A percentile compares a stretch with the other conserved stretches of the same genome.
These are phyloP conservation scores for Yarrowia porcina DNA, from an alignment of 805 yeast species.

Conservation along the genomic window DNA sequence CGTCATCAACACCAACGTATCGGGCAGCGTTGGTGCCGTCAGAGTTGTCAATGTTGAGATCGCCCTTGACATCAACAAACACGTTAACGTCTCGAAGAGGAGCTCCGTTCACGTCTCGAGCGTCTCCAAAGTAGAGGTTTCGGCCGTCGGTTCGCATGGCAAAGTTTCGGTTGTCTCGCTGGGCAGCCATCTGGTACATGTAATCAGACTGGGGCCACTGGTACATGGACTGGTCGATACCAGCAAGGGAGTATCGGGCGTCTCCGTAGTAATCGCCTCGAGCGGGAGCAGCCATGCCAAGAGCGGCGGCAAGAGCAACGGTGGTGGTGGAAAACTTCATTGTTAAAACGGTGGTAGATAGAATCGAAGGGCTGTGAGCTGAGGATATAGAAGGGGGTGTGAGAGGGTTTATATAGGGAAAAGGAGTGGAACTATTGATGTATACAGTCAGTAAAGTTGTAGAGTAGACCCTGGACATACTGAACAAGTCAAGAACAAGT, in stretches of 20 bases:
- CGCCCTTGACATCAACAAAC: neutral
- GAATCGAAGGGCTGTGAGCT: neutral
- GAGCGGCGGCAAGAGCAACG: neutral
- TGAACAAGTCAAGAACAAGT: too few relatives aligned
- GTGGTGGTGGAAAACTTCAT: conserved; percentile 4
- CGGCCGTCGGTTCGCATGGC: conserved; percentile 9
- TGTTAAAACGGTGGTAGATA: neutral
- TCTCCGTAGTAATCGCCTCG: neutral
- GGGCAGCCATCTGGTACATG: conserved; percentile 5
- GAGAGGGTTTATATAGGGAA: neutral
- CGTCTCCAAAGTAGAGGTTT: conserved; percentile 8
- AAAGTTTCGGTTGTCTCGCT: conserved; percentile 6
- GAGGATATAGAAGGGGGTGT: neutral
- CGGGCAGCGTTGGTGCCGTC: neutral
- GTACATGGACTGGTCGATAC: neutral
- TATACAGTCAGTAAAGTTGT: too few relatives aligned
- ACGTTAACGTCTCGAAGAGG: conserved; percentile 1
- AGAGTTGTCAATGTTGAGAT: neutral
- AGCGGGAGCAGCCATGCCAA: conserved; percentile 3
- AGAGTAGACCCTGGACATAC: too few relatives aligned
- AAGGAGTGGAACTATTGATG: too few relatives aligned
- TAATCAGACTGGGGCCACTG: conserved; percentile 17
- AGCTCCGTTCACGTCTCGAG: neutral
- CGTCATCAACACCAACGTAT: conserved; percentile 6
- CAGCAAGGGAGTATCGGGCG: neutral